Evolutionary conservation across 1,139 yeast genomes (phyloP), one percentile per base, ranked within the genome.

Genomic region (Groenewaldozyma sp.): DNA sequence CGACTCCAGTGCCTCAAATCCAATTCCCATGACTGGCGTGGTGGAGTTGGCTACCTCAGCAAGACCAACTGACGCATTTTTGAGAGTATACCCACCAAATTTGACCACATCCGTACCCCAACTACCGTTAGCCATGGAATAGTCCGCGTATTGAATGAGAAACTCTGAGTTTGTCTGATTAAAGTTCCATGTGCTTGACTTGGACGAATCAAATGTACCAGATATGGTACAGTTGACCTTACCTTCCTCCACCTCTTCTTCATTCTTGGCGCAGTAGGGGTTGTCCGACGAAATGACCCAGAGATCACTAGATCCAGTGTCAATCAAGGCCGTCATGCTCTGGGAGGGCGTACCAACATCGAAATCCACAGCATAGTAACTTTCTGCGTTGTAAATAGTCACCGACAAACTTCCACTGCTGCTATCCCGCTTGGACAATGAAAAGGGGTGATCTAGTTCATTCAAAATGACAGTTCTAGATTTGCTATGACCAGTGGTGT

Each of bases 91-190:
- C 44, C 56, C 55, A 19, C 68, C 70, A 24, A 74, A 45, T 3
- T 41, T 39, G 3, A 73, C 63, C 32, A 55, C 54, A 49, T 73
- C 79, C 36, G 59, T 51, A 6, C 72, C 76, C 72, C 76, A 73
- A 37, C 60, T 45, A n/a, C 80, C 80, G 34, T 48, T 38, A 13
- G 56, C 54, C 24, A 49, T 49, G n/a, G 83, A 67, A 5, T 58
- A 54, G 56, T 82, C 94, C 24, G 78, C 88, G 51, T 83, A 83
- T 24, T 61, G 45, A 50, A 81, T 81, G 37, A 49, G 54, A 31
- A 51, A 71, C 5, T 43, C 35, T 24, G 37, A 39, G 14, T 42
- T 37, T 36, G 51, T 48, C 35, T 34, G 27, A 35, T 44, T 45
- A 45, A 46, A 47, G 18, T 32, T 13, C 28, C 33, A 41, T 17